Conservation (phyloP, 2,329 filamentous ascomycete species). For the Acephala macrosclerotiorum region DNA sequence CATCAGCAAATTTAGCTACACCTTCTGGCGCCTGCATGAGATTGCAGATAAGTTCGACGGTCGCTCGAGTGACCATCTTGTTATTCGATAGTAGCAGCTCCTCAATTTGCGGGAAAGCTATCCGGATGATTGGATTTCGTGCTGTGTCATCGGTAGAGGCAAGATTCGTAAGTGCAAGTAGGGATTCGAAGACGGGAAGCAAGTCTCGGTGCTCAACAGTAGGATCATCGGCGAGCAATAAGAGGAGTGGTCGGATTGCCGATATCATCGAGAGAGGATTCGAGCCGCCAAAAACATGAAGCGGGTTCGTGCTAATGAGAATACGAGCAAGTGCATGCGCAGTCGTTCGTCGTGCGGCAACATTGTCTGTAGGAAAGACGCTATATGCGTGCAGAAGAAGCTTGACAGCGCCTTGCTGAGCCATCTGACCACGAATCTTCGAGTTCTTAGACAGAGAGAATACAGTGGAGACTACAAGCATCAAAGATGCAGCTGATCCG, state of each 20-base stretch:
- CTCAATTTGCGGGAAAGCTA: slow-evolving; percentile 79
- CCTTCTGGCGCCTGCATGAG: slow-evolving; percentile 75
- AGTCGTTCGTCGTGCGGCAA: slow-evolving; percentile 61
- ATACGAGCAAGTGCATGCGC: slow-evolving; percentile 86
- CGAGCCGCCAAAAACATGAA: slow-evolving; percentile 81
- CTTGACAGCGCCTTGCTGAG: slow-evolving; percentile 92
- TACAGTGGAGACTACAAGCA: slow-evolving; percentile 78
- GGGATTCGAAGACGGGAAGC: slow-evolving; percentile 86
- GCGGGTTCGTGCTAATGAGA: slow-evolving; percentile 84
- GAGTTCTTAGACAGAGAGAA: slow-evolving; percentile 78
- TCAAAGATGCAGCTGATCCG: slow-evolving; percentile 73
- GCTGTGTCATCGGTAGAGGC: slow-evolving; percentile 76
- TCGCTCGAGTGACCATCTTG: slow-evolving; percentile 77
- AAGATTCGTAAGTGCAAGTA: slow-evolving; percentile 93
- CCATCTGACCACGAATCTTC: slow-evolving; percentile 77
- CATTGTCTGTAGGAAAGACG: slow-evolving; percentile 62
- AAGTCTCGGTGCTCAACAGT: slow-evolving; percentile 74
- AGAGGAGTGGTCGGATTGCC: slow-evolving; percentile 82
- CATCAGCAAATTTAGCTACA: slow-evolving; percentile 73
- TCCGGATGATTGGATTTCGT: slow-evolving; percentile 73
- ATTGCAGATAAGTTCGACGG: slow-evolving; percentile 91
- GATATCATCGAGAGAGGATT: slow-evolving; percentile 77
- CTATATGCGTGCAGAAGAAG: slow-evolving; percentile 77
- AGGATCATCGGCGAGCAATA: slow-evolving; percentile 73
- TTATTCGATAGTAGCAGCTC: slow-evolving; percentile 84